phyloP scores from a whole-genome alignment of 345 rosid genomes.

The Lumnitzera racemosa region DNA sequence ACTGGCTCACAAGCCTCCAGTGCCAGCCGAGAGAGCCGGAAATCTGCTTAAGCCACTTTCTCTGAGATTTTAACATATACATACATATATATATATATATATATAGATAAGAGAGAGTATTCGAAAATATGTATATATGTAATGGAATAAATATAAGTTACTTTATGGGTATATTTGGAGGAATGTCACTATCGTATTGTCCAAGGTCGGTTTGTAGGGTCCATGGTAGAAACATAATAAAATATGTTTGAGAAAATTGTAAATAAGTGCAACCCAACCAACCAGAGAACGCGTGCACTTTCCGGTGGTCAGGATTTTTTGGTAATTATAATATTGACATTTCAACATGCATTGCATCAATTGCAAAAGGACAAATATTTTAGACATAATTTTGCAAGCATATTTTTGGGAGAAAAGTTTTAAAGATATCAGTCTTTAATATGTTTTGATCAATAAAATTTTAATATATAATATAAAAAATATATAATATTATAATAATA shows the following conservation, averaged over 20 bases:
- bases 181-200: conserved; percentile 30
- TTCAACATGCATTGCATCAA: background rate
- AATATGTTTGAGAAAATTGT: background rate
- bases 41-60: too few relatives aligned
- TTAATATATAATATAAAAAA: too few relatives aligned
- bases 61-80: too few relatives aligned
- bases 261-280: conserved; percentile 37
- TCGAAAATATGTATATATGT: too few relatives aligned
- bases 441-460: too few relatives aligned
- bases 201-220: conserved; percentile 38
- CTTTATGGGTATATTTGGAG: conserved; percentile 27
- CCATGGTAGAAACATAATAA: background rate
- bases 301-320: conserved; percentile 23
- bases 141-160: background rate
- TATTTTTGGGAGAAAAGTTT: conserved; percentile 5
- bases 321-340: conserved; percentile 11
- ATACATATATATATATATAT: too few relatives aligned
- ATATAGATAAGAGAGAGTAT: background rate
- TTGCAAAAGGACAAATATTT: too few relatives aligned
- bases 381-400: background rate
- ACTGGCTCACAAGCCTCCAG: background rate
- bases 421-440: too few relatives aligned
- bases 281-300: conserved; percentile 43
- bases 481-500: too few relatives aligned
- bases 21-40: background rate